phyloP scores from a whole-genome alignment of 208 protist genomes.

The Trypanosoma platydactyli region DNA sequence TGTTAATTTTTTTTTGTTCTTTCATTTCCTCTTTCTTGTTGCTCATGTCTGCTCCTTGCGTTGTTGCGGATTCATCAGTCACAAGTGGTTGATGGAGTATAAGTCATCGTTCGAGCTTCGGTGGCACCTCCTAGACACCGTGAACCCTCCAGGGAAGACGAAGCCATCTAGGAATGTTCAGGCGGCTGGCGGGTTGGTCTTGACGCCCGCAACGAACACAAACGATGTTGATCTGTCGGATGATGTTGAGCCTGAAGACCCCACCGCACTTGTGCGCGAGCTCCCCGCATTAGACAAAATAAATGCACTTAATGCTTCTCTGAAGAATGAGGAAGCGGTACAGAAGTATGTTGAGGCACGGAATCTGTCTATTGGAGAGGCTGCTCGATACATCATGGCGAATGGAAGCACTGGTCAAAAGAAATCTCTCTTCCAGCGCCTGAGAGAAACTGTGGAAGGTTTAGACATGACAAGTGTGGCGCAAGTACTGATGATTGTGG shows the following conservation, averaged over 20 bases:
- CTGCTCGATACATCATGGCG: constrained; percentile 84
- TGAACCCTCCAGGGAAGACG: constrained; percentile 26
- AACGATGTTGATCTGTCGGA: not conserved
- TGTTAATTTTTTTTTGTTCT: constrained; percentile 14
- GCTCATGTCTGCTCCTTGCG: not conserved
- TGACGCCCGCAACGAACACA: not conserved
- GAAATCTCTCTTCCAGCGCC: constrained; percentile 75
- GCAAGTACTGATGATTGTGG: constrained; percentile 69
- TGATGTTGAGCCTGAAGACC: constrained; percentile 61
- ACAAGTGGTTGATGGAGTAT: constrained; percentile 45
- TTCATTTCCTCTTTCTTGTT: constrained; percentile 1
- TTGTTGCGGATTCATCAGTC: not conserved
- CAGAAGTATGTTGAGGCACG: constrained; percentile 87
- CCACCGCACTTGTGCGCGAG: constrained; percentile 84
- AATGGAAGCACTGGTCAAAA: constrained; percentile 89
- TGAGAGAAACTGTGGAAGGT: constrained; percentile 61
- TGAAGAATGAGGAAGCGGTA: constrained; percentile 88
- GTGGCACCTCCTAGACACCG: constrained; percentile 71
- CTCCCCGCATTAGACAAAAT: constrained; percentile 85
- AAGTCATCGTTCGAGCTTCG: constrained; percentile 87
- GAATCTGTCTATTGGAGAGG: constrained; percentile 82
- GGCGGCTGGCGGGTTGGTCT: not conserved
- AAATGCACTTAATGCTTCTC: constrained; percentile 74
- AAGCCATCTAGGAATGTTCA: constrained; percentile 6
- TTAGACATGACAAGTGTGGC: constrained; percentile 55